Evolutionary conservation across 495 filamentous ascomycete species (phyloP), one percentile per base, ranked within the genome.

Genomic region (Lepidopterella palustris): DNA sequence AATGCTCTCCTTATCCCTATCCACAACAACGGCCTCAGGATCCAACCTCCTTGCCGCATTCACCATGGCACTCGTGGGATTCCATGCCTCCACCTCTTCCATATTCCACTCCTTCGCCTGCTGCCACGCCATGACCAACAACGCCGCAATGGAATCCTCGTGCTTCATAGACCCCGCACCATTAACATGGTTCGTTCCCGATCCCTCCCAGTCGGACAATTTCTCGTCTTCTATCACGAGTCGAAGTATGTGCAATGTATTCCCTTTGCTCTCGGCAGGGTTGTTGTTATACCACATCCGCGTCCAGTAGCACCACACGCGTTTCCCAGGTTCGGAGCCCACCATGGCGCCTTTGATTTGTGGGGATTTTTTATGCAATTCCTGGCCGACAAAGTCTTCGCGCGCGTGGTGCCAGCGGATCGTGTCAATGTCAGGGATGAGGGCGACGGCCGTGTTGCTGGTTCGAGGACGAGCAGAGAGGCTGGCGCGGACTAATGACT

Each of bases 331-430:
- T 24, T 79, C 69, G 13, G 76, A 74, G 26, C 70, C 73, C 13
- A 82, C 78, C 5, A 88, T 82, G 9, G 87, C 87, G 1, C 91
- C 91, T 70, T 87, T 87, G 59, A 87, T 71, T 0, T 69, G 50
- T 0, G 90, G 89, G 0, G 72, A 73, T 29, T 72, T 74, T 0
- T 74, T 73, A 50, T 77, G 73, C 20, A 88, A 66, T 50, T 80
- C 78, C 45, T 79, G 72, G 1, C 77, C 79, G 58, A 91, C 86
- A 68, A 90, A 96, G 39, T 95, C 88, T 75, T 97, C 92, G 32
- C 93, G 81, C 26, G 83, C 80, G 71, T 91, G 82, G 69, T 96
- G 91, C 92, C 93, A 98, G 57, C 82, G 74, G 65, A 92, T 79
- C 9, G 86, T 81, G 26, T 87, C 80, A 51, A 82, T 74, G 59